Evolutionary conservation across 169 alveolate species (phyloP).

Genomic region (Plasmodium coatneyi): DNA sequence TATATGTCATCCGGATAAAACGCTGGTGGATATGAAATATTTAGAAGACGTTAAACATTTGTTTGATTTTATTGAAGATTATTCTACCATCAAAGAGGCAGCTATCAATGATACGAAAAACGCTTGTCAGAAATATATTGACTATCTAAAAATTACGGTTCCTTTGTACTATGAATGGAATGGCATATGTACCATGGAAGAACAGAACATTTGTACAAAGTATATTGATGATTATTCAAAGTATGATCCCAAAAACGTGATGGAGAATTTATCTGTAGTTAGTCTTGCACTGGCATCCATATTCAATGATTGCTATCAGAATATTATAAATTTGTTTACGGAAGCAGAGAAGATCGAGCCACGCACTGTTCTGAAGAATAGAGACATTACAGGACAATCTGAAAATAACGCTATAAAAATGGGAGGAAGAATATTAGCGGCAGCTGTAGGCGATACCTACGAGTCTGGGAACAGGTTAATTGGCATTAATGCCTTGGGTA

Average conservation of each 20-base stretch:
- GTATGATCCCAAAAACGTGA: slow-evolving; percentile 19
- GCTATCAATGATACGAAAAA: slow-evolving; percentile 24
- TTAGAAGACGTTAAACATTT: slow-evolving; percentile 36
- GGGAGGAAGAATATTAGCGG: slow-evolving; percentile 23
- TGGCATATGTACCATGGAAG: slow-evolving; percentile 12
- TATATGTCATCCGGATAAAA: slow-evolving; percentile 33
- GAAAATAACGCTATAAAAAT: background rate
- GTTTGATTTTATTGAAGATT: slow-evolving; percentile 35
- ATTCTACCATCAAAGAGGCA: slow-evolving; percentile 10
- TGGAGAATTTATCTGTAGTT: slow-evolving; percentile 31
- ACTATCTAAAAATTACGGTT: background rate
- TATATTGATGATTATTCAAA: slow-evolving; percentile 9
- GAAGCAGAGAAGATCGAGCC: background rate
- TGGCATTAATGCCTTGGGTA: slow-evolving; percentile 16
- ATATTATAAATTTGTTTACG: slow-evolving; percentile 9
- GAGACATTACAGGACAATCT: background rate
- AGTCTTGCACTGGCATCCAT: slow-evolving; percentile 32
- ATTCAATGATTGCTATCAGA: slow-evolving; percentile 30
- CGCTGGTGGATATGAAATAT: slow-evolving; percentile 29
- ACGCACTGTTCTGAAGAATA: slow-evolving; percentile 19
- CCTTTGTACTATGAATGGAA: slow-evolving; percentile 37
- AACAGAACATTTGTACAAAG: slow-evolving; percentile 21
- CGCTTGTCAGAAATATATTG: slow-evolving; percentile 27
- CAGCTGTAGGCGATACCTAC: background rate
- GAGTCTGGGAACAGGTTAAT: background rate